These are phyloP conservation scores for Trichaptum fuscoviolaceum DNA, from an alignment of 768 basidiomycete species.

Conservation along the genomic window DNA sequence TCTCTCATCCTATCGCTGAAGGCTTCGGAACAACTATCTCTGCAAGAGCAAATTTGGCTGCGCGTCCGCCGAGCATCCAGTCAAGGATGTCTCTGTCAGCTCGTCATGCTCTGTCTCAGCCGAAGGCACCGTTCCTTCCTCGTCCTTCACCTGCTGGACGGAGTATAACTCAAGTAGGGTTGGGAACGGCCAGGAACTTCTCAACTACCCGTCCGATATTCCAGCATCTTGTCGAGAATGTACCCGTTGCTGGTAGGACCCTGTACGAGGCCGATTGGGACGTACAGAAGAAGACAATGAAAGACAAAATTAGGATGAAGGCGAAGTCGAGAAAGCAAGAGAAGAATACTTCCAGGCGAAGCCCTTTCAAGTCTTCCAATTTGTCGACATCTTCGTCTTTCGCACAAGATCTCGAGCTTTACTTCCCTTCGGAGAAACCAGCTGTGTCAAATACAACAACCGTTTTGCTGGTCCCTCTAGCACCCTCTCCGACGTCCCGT, in stretches of 20 bases:
- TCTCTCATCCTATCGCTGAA: constrained; percentile 25
- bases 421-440: constrained; percentile 43
- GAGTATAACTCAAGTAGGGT: constrained; percentile 59
- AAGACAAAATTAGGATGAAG: constrained; percentile 18
- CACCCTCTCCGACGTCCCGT: constrained; percentile 66
- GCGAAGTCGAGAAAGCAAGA: constrained; percentile 19
- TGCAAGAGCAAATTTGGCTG: constrained; percentile 24
- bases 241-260: constrained; percentile 71
- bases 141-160: constrained; percentile 43
- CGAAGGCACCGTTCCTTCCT: constrained; percentile 49
- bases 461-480: constrained; percentile 68
- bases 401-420: constrained; percentile 46
- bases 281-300: constrained; percentile 44
- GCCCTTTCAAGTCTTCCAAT: constrained; percentile 24
- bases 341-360: constrained; percentile 18
- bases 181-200: constrained; percentile 74
- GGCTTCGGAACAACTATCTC: constrained; percentile 18
- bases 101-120: constrained; percentile 44
- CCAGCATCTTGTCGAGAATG: constrained; percentile 73
- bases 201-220: constrained; percentile 69
- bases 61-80: constrained; percentile 41
- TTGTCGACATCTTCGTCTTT: constrained; percentile 12
- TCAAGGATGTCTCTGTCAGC: constrained; percentile 53
- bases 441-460: constrained; percentile 45
- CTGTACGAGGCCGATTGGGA: constrained; percentile 74